These are phyloP conservation scores for Candida parachauliodes DNA, from an alignment of 805 yeast genomes.

Conservation along the genomic window DNA sequence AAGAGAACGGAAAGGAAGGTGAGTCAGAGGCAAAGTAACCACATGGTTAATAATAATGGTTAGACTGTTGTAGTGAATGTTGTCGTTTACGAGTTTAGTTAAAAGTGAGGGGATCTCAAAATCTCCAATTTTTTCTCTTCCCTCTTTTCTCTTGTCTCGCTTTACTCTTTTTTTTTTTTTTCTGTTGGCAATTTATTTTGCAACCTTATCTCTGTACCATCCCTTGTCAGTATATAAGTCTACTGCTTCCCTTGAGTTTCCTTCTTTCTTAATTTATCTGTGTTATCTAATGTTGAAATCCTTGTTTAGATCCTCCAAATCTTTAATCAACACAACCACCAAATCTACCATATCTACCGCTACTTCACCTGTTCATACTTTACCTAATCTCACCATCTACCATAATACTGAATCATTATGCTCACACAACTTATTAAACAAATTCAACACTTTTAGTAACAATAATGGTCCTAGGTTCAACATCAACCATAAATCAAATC, in stretches of 20 bases:
- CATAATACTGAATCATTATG: slow-evolving; percentile 26
- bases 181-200: too few relatives aligned
- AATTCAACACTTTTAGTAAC: slow-evolving; percentile 15
- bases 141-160: too few relatives aligned
- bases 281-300: slow-evolving; percentile 1
- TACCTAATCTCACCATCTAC: slow-evolving; percentile 12
- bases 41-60: too few relatives aligned
- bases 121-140: not conserved
- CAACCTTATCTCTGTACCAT: too few relatives aligned
- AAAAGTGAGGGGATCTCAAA: not conserved
- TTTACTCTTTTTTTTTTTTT: too few relatives aligned
- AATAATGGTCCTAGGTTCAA: not conserved
- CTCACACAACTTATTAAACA: slow-evolving; percentile 24
- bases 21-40: too few relatives aligned
- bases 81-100: not conserved
- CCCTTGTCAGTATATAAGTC: too few relatives aligned
- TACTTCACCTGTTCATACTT: too few relatives aligned
- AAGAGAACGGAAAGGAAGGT: too few relatives aligned
- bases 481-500: slow-evolving; percentile 6
- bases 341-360: not conserved
- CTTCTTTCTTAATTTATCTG: not conserved
- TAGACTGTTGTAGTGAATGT: too few relatives aligned
- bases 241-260: too few relatives aligned
- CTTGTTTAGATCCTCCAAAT: slow-evolving; percentile 1
- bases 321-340: not conserved